These are phyloP conservation scores for Eimeria tenella DNA, from an alignment of 169 alveolate genomes.

Conservation along the genomic window DNA sequence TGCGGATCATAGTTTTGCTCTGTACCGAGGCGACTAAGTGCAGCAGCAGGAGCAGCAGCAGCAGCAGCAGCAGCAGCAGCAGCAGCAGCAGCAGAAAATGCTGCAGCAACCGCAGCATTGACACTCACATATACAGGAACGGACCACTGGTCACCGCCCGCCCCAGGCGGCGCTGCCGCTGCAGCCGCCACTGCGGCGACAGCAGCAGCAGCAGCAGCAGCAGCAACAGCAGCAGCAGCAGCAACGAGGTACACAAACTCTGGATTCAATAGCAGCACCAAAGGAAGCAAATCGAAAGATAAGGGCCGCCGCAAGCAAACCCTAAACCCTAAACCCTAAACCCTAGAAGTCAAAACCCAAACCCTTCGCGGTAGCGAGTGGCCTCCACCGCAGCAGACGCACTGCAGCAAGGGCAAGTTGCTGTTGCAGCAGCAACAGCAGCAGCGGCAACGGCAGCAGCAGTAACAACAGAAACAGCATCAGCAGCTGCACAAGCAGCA, in stretches of 20 bases:
- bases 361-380: too few species aligned
- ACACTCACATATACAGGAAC: background rate
- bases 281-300: too few species aligned
- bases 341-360: too few species aligned
- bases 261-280: background rate
- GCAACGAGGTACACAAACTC: background rate
- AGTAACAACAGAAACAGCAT: too few species aligned
- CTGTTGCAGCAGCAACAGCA: too few species aligned
- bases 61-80: conserved; percentile 4
- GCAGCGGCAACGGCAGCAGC: too few species aligned
- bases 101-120: background rate
- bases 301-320: background rate
- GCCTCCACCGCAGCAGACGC: too few species aligned
- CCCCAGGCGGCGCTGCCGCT: background rate
- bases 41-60: background rate
- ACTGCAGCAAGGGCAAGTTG: too few species aligned
- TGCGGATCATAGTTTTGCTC: too few species aligned
- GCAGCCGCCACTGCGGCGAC: background rate
- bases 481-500: too few species aligned
- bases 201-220: background rate
- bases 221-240: background rate
- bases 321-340: background rate
- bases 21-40: background rate
- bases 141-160: too few species aligned
- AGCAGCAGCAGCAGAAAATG: background rate